phyloP scores from a whole-genome alignment of 2,329 filamentous ascomycete genomes.

The Cytospora piceae region DNA sequence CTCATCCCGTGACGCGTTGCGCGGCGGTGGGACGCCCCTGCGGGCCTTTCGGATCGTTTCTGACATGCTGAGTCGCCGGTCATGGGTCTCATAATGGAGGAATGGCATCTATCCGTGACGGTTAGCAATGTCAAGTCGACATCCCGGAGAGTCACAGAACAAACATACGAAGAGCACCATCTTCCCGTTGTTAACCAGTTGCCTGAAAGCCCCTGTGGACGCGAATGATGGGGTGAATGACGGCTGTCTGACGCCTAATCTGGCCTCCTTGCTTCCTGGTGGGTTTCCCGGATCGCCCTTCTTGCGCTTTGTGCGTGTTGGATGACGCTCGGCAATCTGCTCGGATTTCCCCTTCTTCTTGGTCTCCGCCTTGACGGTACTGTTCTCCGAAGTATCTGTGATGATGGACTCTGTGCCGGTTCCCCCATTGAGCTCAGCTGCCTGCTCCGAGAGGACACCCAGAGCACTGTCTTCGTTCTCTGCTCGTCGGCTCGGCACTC shows the following conservation, averaged over 20 bases:
- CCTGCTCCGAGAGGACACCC: constrained; percentile 23
- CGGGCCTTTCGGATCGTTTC: constrained; percentile 47
- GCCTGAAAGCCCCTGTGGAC: constrained; percentile 38
- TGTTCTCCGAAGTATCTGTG: constrained; percentile 32
- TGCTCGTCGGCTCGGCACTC: constrained; percentile 44
- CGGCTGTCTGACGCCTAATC: constrained; percentile 28
- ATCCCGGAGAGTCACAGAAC: constrained; percentile 30
- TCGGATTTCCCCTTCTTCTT: constrained; percentile 45
- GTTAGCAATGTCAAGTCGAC: constrained; percentile 34
- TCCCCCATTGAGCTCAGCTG: constrained; percentile 27
- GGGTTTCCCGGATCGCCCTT: constrained; percentile 44
- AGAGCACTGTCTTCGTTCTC: constrained; percentile 40
- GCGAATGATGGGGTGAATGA: constrained; percentile 25
- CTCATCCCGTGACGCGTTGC: constrained; percentile 43
- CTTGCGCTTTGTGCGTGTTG: constrained; percentile 38
- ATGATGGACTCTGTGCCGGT: constrained; percentile 22
- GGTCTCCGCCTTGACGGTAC: constrained; percentile 33
- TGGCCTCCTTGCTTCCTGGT: constrained; percentile 40
- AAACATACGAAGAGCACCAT: constrained; percentile 42
- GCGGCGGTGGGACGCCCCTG: constrained; percentile 38
- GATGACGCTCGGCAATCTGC: constrained; percentile 43
- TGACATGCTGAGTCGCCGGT: constrained; percentile 59
- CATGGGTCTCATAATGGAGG: constrained; percentile 65
- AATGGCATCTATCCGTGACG: constrained; percentile 60
- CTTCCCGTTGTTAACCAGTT: constrained; percentile 38